Conservation (phyloP, 2,329 filamentous ascomycete species). For the Periconia macrospinosa region DNA sequence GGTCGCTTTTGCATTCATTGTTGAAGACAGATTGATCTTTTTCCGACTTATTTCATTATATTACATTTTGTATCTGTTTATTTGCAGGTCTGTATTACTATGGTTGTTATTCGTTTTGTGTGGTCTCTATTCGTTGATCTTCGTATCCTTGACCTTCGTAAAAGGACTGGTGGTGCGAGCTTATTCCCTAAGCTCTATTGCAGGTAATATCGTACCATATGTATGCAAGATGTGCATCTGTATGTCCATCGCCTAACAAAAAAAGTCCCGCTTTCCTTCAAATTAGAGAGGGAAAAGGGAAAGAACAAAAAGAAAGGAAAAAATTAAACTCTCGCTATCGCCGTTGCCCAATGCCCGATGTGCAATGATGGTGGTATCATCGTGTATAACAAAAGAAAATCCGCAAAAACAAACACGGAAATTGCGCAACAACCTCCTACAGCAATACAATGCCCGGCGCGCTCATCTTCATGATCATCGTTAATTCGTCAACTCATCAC, state of each 20-base stretch:
- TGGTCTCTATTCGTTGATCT: not conserved
- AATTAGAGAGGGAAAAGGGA: not conserved
- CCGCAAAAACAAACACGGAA: not conserved
- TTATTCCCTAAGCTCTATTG: too few relatives aligned
- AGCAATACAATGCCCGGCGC: too few relatives aligned
- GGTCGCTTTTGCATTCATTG: conserved; percentile 22
- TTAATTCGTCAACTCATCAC: not conserved
- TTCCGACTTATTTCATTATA: not conserved
- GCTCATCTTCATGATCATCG: not conserved
- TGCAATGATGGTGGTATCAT: not conserved
- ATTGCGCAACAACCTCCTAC: not conserved
- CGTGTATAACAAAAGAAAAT: conserved; percentile 23
- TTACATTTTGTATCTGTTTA: not conserved
- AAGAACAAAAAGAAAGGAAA: not conserved
- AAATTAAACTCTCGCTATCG: not conserved
- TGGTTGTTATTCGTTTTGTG: not conserved
- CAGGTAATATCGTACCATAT: too few relatives aligned
- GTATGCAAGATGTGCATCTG: too few relatives aligned
- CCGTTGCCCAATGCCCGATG: conserved; percentile 6
- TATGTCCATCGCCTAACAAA: not conserved
- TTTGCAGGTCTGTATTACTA: not conserved
- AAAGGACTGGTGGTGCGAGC: too few relatives aligned
- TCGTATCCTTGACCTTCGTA: not conserved
- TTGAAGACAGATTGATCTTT: conserved; percentile 18
- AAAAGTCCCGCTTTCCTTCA: not conserved